phyloP scores from a whole-genome alignment of 2,329 filamentous ascomycete genomes.

The Xylariomycetidae sp. region DNA sequence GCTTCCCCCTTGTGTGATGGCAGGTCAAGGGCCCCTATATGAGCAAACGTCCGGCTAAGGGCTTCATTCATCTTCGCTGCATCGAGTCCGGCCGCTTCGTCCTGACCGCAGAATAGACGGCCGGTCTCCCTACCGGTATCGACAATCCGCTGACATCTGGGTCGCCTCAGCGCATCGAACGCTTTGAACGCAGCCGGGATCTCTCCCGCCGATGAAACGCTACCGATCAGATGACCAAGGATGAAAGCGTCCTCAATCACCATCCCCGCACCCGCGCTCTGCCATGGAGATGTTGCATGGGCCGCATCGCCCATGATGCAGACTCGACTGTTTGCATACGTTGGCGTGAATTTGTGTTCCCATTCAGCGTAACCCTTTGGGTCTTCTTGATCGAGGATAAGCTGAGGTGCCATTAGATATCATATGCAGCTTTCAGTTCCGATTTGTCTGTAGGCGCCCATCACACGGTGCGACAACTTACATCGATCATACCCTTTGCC shows the following conservation, averaged over 20 bases:
- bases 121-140: slow-evolving; percentile 3
- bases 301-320: slow-evolving; percentile 9
- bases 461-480: no score
- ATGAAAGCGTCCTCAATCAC: neutral
- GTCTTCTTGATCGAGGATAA: slow-evolving; percentile 6
- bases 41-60: slow-evolving; percentile 2
- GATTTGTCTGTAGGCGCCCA: no score
- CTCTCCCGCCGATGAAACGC: slow-evolving; percentile 2
- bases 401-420: no score
- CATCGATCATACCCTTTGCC: slow-evolving; percentile 6
- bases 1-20: slow-evolving; percentile 6
- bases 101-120: slow-evolving; percentile 3
- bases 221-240: slow-evolving; percentile 1
- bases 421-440: no score
- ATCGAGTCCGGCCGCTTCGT: slow-evolving; percentile 4
- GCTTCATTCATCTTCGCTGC: slow-evolving; percentile 2
- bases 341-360: slow-evolving; percentile 8
- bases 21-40: slow-evolving; percentile 4
- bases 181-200: slow-evolving; percentile 3
- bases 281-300: slow-evolving; percentile 6
- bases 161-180: slow-evolving; percentile 3
- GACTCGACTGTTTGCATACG: slow-evolving; percentile 5
- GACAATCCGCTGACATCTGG: slow-evolving; percentile 4
- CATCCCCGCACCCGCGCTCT: slow-evolving; percentile 1
- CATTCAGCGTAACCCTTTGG: slow-evolving; percentile 6